These are phyloP conservation scores for Straminergon stramineum DNA, from an alignment of 225 moss, liverwort and hornwort species.

Conservation along the genomic window DNA sequence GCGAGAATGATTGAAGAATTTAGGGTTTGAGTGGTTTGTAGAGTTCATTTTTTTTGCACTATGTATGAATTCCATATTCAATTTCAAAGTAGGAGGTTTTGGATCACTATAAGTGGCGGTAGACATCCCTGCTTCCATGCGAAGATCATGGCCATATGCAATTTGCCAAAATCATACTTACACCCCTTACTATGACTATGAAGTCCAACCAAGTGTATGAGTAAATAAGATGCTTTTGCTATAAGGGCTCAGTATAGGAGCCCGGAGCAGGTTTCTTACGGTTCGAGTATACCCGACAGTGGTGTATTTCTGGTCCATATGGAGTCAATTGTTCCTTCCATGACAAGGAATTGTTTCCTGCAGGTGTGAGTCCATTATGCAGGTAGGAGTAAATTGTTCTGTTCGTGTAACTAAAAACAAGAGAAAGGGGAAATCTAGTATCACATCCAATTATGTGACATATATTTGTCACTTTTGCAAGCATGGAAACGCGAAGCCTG, in stretches of 20 bases:
- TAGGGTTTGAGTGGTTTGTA: background rate
- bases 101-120: background rate
- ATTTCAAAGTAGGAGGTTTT: background rate
- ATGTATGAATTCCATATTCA: background rate
- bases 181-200: background rate
- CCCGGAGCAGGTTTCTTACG: background rate
- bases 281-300: background rate
- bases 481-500: conserved; percentile 36
- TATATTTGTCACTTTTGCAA: conserved; percentile 70
- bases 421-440: conserved; percentile 23
- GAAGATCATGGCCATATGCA: background rate
- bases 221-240: background rate
- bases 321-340: background rate
- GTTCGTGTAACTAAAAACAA: conserved; percentile 34
- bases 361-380: conserved; percentile 72
- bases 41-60: no score
- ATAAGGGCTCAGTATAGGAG: background rate
- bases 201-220: background rate
- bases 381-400: conserved; percentile 57
- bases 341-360: background rate
- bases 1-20: background rate
- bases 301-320: background rate
- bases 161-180: background rate
- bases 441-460: conserved; percentile 21
- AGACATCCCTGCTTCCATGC: background rate